Evolutionary conservation across 768 basidiomycete genomes (phyloP).

Genomic region (Psilocybe cyanescens): DNA sequence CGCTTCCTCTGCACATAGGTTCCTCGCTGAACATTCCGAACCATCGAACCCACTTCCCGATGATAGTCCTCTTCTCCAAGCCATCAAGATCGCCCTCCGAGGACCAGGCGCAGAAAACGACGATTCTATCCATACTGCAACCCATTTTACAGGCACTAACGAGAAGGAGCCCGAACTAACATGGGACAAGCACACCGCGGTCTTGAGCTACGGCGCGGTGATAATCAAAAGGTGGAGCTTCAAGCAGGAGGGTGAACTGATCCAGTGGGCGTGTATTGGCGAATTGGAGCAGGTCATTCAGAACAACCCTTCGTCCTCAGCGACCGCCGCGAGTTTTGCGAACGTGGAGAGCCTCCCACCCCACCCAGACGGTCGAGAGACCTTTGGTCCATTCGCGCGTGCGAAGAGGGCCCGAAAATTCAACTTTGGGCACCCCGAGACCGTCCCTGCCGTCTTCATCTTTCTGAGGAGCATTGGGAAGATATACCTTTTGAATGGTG

Average conservation of each 20-base stretch:
- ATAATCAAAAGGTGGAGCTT: constrained; percentile 79
- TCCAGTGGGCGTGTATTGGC: constrained; percentile 84
- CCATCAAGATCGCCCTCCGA: constrained; percentile 64
- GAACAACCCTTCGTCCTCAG: constrained; percentile 27
- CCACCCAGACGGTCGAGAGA: constrained; percentile 34
- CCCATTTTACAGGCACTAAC: constrained; percentile 42
- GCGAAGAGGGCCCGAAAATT: constrained; percentile 43
- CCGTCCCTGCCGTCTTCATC: constrained; percentile 69
- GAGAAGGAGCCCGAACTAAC: constrained; percentile 62
- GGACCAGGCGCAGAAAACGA: constrained; percentile 50
- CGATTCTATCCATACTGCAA: constrained; percentile 44
- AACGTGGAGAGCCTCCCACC: constrained; percentile 30
- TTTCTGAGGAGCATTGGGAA: constrained; percentile 78
- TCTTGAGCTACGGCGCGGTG: constrained; percentile 69
- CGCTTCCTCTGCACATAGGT: constrained; percentile 46
- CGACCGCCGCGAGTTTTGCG: constrained; percentile 33
- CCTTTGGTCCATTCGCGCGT: constrained; percentile 59
- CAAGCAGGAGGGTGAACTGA: constrained; percentile 66
- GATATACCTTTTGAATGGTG: constrained; percentile 71
- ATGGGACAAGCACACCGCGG: constrained; percentile 69
- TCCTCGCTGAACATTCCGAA: constrained; percentile 35
- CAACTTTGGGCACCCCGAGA: constrained; percentile 33
- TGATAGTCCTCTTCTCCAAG: constrained; percentile 50
- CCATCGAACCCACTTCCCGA: constrained; percentile 20
- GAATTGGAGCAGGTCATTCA: constrained; percentile 58